phyloP scores from a whole-genome alignment of 1,284 basidiomycete genomes.

The Inonotus hispidus region DNA sequence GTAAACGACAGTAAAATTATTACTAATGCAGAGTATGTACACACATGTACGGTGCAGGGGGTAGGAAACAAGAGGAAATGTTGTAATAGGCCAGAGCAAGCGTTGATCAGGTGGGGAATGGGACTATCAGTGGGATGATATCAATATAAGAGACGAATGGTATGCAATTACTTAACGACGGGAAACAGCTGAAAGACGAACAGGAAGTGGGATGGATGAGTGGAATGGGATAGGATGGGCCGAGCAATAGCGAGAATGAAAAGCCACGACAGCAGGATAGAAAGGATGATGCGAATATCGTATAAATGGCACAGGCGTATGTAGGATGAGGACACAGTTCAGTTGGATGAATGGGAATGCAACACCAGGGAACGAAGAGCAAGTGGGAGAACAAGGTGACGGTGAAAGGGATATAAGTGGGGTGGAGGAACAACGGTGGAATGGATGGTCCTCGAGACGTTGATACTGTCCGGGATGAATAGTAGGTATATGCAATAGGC shows the following conservation, averaged over 20 bases:
- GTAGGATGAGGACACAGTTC: neutral
- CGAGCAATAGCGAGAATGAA: neutral
- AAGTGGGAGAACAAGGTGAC: neutral
- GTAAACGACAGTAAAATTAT: constrained; percentile 16
- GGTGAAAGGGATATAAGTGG: neutral
- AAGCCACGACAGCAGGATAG: neutral
- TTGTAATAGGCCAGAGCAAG: neutral
- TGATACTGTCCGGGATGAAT: neutral
- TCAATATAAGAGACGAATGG: neutral
- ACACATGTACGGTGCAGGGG: constrained; percentile 4
- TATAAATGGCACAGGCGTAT: constrained; percentile 8
- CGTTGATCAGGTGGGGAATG: neutral
- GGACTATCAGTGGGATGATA: neutral
- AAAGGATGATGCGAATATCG: neutral
- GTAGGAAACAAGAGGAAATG: neutral
- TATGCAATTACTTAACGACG: neutral
- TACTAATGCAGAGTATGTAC: constrained; percentile 15
- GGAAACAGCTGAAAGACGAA: neutral
- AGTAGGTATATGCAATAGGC: neutral
- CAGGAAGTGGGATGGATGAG: neutral
- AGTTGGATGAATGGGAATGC: neutral
- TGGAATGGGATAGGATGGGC: neutral
- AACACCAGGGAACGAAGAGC: constrained; percentile 1
- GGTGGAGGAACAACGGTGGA: neutral
- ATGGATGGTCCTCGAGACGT: neutral